Base-by-base conservation (phyloP, 2,329 filamentous ascomycete genomes). In the Alternaria metachromatica region DNA sequence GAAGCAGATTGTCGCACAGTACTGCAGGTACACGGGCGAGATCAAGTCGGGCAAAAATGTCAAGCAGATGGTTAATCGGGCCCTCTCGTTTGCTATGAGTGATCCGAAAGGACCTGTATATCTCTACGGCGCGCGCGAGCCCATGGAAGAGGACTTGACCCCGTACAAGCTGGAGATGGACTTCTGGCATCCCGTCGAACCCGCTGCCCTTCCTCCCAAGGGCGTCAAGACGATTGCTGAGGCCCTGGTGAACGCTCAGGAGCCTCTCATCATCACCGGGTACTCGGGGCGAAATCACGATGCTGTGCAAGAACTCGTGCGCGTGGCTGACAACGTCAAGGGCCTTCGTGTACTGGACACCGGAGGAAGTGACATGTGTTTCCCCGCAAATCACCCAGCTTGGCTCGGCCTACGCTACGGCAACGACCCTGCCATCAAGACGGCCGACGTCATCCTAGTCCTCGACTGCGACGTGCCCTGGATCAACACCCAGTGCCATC, bases 391-490 rank as follows among this genome's bases (percentile, higher is more conserved):
- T 58, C 91, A 94, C 71, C 88, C 82, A 4, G 83, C 78, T 7
- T 85, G 84, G 83, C 78, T 85, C 3, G 82, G 94, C 3, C 78
- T 96, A 55, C 86, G 89, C 46, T 96, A 90, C 71, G 93, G 93
- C 4, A 85, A 87, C 3, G 91, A 97, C 55, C 88, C 92, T 2
- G 84, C 85, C 45, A 92, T 97, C 76, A 87, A 85, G 62, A 88
- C 88, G 0, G 93, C 94, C 0, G 95, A 97, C 77, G 87, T 93
- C 11, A 96, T 97, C 63, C 70, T 97, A 1, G 90, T 97, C 3
- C 76, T 97, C 23, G 92, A 97, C 79, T 96, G 93, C 67, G 94
- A 97, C 75, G 93, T 97, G 0, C 94, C 94, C 0, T 97, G 94
- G 93, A 94, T 97, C 59, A 89, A 90, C n/a, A 96, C 93, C 0